These are phyloP conservation scores for Amanita rimosa DNA, from an alignment of 768 basidiomycete species.

Conservation along the genomic window DNA sequence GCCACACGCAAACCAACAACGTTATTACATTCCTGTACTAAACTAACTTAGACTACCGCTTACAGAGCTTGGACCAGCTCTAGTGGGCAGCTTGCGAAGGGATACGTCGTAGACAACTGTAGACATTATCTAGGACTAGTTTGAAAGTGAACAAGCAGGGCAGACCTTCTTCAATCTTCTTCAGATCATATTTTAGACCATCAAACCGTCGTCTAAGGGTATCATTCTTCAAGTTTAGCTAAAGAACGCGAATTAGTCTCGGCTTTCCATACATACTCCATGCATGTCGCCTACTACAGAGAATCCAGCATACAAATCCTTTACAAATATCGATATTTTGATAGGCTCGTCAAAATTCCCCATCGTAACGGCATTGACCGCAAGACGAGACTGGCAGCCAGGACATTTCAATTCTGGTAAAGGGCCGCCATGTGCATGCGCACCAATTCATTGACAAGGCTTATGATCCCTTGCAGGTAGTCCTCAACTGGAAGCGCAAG, in stretches of 20 bases:
- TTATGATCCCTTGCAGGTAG: conserved; percentile 74
- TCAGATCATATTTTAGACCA: conserved; percentile 77
- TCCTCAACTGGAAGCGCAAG: conserved; percentile 61
- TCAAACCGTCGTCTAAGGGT: conserved; percentile 65
- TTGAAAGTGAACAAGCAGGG: conserved; percentile 8
- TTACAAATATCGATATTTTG: conserved; percentile 68
- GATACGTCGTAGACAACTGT: conserved; percentile 82
- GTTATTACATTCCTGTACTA: too few relatives aligned
- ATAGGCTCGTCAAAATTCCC: conserved; percentile 74
- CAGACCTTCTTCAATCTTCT: conserved; percentile 79
- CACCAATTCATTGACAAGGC: conserved; percentile 72
- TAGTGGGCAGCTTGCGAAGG: conserved; percentile 42
- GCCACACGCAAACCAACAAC: too few relatives aligned
- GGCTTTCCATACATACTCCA: background rate
- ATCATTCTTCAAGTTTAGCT: conserved; percentile 83
- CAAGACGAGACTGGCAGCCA: conserved; percentile 62
- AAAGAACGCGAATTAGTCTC: conserved; percentile 1
- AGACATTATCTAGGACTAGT: background rate
- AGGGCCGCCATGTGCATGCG: conserved; percentile 12
- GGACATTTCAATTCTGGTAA: background rate
- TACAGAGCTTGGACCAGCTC: background rate
- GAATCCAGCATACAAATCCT: conserved; percentile 76
- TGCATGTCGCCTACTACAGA: conserved; percentile 46
- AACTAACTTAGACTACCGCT: too few relatives aligned
- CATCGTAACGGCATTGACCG: conserved; percentile 74